Evolutionary conservation across 2,329 filamentous ascomycete species (phyloP), one percentile per base, ranked within the genome.

Genomic region (Cyphellophora attinorum): DNA sequence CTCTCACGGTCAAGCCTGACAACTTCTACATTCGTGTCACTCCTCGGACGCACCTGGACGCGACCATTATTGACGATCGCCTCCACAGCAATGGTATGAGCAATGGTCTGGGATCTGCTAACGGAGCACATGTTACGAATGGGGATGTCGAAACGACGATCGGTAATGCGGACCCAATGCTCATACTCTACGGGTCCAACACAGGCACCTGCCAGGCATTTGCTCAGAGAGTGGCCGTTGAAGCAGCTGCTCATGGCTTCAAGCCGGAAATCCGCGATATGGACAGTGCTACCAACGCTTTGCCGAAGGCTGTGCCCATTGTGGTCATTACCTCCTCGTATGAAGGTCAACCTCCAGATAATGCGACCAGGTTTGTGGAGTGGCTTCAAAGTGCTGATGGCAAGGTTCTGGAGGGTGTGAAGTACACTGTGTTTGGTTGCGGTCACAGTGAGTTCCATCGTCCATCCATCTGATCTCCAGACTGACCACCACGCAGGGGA

Each of bases 141-240:
- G 33, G 36, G 12, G 30, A 19, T 11, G 19, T 16, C 8, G 8
- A 13, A 19, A 6, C 17, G 8, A 14, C 31, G 4, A n/a, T 19
- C 30, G 11, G 45, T 53, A n/a, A n/a, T n/a, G n/a, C n/a, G 15
- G 67, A 67, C 44, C 62, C 65, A 2, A 61, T 88, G 44, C 70
- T 70, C n/a, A 70, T 88, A 13, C 70, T 78, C 28, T 86, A 82
- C 49, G 82, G 82, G 2, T 81, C 77, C 12, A 84, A 85, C 51
- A 76, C 74, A 2, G 81, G 81, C 0, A 86, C 81, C 2, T 86
- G 81, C 52, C 78, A 85, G 54, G 66, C 75, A 1, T 65, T 85
- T 29, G 76, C 81, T 1, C 70, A 79, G 42, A 64, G 71, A 17
- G 53, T 85, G 8, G 76, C 76, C 1, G 62, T 67, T 6, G 70